These are phyloP conservation scores for Conidiobolus incongruus DNA, from an alignment of 371 early-diverging fungal species.

Conservation along the genomic window DNA sequence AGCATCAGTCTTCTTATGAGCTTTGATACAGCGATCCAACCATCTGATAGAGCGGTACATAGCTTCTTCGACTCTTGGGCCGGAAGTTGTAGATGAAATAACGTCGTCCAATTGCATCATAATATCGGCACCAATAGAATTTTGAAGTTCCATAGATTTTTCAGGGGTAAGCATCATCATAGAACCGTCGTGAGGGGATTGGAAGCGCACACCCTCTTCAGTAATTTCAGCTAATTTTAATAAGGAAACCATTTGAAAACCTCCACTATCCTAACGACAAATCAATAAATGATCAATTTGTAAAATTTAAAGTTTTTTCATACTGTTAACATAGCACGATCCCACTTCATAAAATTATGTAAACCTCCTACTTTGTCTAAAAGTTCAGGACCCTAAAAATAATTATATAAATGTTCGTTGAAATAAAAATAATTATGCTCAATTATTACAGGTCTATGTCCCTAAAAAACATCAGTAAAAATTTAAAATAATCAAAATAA, in stretches of 20 bases:
- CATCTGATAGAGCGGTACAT: slow-evolving; percentile 87
- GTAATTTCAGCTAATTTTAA: slow-evolving; percentile 66
- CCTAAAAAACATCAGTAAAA: slow-evolving; percentile 2
- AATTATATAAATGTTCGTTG: too few species aligned
- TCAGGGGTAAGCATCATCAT: slow-evolving; percentile 87
- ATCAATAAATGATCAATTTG: neutral
- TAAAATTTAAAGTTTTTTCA: too few species aligned
- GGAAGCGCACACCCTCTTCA: slow-evolving; percentile 83
- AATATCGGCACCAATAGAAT: slow-evolving; percentile 88
- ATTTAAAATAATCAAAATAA: neutral
- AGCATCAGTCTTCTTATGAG: slow-evolving; percentile 40
- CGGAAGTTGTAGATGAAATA: slow-evolving; percentile 63
- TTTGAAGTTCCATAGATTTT: slow-evolving; percentile 79
- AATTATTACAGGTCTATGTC: slow-evolving; percentile 7
- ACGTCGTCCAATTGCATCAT: slow-evolving; percentile 98
- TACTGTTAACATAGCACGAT: slow-evolving; percentile 63
- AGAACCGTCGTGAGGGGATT: slow-evolving; percentile 61
- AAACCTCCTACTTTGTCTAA: slow-evolving; percentile 56
- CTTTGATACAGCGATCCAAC: slow-evolving; percentile 82
- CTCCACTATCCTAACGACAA: slow-evolving; percentile 51
- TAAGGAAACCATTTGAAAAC: slow-evolving; percentile 90
- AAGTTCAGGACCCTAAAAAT: slow-evolving; percentile 44
- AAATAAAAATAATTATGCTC: neutral
- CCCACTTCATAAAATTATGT: slow-evolving; percentile 79
- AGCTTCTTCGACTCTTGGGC: slow-evolving; percentile 74